Evolutionary conservation across 2,329 filamentous ascomycete genomes (phyloP).

Genomic region (Diaporthe sp.): DNA sequence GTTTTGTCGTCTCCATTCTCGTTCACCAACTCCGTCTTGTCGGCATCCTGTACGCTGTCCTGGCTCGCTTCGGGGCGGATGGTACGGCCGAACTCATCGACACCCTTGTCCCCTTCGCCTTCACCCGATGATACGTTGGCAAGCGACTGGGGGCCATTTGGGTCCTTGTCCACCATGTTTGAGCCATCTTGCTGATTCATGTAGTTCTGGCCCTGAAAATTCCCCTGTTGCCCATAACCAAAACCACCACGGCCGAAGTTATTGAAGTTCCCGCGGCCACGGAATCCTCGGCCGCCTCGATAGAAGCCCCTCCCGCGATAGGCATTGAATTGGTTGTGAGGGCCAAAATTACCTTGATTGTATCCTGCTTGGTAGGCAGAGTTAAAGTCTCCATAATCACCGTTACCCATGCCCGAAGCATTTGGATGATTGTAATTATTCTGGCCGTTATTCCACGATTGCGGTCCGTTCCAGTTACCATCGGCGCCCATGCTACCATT

Average conservation of each 20-base stretch:
- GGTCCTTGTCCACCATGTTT: slow-evolving; percentile 34
- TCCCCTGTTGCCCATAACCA: slow-evolving; percentile 50
- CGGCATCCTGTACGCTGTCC: slow-evolving; percentile 30
- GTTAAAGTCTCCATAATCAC: slow-evolving; percentile 85
- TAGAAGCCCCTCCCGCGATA: slow-evolving; percentile 76
- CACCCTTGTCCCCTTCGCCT: slow-evolving; percentile 36
- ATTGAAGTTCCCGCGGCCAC: slow-evolving; percentile 64
- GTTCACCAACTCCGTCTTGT: slow-evolving; percentile 24
- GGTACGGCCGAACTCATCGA: slow-evolving; percentile 46
- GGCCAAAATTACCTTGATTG: slow-evolving; percentile 87
- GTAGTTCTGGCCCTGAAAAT: slow-evolving; percentile 43
- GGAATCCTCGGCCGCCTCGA: slow-evolving; percentile 64
- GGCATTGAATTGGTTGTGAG: slow-evolving; percentile 81
- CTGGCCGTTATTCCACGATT: slow-evolving; percentile 86
- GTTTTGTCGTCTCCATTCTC: slow-evolving; percentile 21
- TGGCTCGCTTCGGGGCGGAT: slow-evolving; percentile 38
- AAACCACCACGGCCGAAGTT: slow-evolving; percentile 63
- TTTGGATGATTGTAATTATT: slow-evolving; percentile 91
- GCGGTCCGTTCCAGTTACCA: slow-evolving; percentile 84
- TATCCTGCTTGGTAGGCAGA: slow-evolving; percentile 81
- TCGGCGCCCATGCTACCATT: slow-evolving; percentile 75
- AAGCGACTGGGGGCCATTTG: slow-evolving; percentile 18
- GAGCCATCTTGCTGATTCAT: slow-evolving; percentile 39
- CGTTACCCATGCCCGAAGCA: slow-evolving; percentile 82
- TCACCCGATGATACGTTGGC: slow-evolving; percentile 31